Conservation (phyloP, 352 stramenopile species). For the Peronosclerospora sorghi region DNA sequence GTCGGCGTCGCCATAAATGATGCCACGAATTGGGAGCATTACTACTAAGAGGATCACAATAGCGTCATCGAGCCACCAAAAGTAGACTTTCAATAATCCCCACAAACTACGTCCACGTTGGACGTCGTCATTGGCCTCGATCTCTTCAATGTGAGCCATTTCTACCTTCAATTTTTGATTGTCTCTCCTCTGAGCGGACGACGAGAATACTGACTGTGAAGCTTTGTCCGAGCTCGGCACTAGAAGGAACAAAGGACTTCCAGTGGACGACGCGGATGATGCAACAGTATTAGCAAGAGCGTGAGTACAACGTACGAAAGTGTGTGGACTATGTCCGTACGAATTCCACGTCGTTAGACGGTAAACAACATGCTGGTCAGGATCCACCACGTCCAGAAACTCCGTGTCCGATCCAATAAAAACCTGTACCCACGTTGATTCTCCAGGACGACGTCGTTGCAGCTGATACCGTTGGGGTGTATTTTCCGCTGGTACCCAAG, state of each 20-base stretch:
- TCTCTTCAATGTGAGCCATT: conserved; percentile 4
- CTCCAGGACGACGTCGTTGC: conserved; percentile 50
- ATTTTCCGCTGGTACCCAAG: conserved; percentile 39
- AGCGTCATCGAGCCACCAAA: conserved; percentile 81
- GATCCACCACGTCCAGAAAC: conserved; percentile 53
- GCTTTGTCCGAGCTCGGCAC: conserved; percentile 12
- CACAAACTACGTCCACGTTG: conserved; percentile 21
- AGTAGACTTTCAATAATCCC: conserved; percentile 46
- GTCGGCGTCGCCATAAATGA: conserved; percentile 77
- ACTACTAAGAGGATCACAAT: conserved; percentile 66
- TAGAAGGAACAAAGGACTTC: conserved; percentile 2
- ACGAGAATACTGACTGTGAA: conserved; percentile 13
- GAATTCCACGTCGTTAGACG: conserved; percentile 76
- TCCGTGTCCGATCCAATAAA: conserved; percentile 57
- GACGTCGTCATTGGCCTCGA: conserved; percentile 5
- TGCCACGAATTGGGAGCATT: conserved; percentile 63
- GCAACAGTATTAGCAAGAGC: conserved; percentile 3
- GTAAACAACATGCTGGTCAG: conserved; percentile 51
- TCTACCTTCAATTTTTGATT: conserved; percentile 3
- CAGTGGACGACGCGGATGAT: conserved; percentile 4
- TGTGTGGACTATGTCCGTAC: conserved; percentile 55
- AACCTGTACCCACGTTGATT: conserved; percentile 43
- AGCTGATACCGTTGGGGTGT: conserved; percentile 55
- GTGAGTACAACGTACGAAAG: conserved; percentile 45
- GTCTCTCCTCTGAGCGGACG: conserved; percentile 12